Conservation (phyloP, 2,329 filamentous ascomycete species). For the Aspergillus aculeatus region DNA sequence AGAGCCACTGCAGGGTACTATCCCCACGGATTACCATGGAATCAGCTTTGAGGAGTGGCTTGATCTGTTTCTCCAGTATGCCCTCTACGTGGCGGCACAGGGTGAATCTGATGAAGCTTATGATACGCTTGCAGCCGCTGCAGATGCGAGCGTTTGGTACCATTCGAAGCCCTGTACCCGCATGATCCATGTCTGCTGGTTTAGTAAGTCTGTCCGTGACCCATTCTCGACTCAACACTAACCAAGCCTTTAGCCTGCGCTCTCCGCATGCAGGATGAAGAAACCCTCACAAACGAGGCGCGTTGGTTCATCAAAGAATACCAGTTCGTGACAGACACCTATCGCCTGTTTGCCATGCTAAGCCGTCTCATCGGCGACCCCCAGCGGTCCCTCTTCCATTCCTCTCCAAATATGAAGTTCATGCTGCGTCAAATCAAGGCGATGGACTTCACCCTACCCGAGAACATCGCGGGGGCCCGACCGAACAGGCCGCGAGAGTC, state of each 20-base stretch:
- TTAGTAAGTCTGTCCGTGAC: conserved; percentile 52
- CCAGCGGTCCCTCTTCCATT: conserved; percentile 62
- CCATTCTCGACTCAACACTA: conserved; percentile 1
- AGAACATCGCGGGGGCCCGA: conserved; percentile 44
- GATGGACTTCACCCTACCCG: conserved; percentile 69
- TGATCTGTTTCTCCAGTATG: conserved; percentile 85
- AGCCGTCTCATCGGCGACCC: conserved; percentile 73
- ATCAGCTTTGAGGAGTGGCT: conserved; percentile 84
- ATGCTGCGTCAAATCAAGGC: conserved; percentile 87
- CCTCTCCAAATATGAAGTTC: conserved; percentile 83
- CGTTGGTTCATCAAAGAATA: conserved; percentile 84
- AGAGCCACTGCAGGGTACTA: conserved; percentile 29
- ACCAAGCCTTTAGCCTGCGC: conserved; percentile 64
- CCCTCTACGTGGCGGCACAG: conserved; percentile 68
- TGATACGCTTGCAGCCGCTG: conserved; percentile 72
- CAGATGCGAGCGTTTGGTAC: conserved; percentile 79
- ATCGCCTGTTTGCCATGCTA: conserved; percentile 77
- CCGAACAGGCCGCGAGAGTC: conserved; percentile 37
- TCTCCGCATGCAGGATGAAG: conserved; percentile 72
- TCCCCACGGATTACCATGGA: conserved; percentile 65
- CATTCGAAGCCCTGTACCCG: conserved; percentile 67
- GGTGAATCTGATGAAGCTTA: conserved; percentile 73
- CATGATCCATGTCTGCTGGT: conserved; percentile 73
- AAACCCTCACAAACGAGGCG: conserved; percentile 70
- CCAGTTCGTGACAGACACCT: conserved; percentile 76